These are phyloP conservation scores for Leptosphaerulina australis DNA, from an alignment of 2,329 filamentous ascomycete genomes.

Conservation along the genomic window DNA sequence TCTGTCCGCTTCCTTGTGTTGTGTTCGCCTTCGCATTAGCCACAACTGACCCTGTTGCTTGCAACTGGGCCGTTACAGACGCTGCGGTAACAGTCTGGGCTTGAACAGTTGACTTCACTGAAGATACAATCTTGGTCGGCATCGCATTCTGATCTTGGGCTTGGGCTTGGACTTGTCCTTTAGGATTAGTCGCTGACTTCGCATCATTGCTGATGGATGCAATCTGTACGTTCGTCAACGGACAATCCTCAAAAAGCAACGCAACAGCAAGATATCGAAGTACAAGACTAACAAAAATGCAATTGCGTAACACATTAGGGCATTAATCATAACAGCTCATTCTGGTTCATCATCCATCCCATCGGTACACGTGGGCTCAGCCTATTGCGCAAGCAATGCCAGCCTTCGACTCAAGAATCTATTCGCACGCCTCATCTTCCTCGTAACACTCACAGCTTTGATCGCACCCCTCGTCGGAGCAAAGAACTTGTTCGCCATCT, in stretches of 20 bases:
- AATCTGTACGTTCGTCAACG: constrained; percentile 10
- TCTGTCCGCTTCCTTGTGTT: neutral
- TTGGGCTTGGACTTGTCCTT: neutral
- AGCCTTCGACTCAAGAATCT: constrained; percentile 8
- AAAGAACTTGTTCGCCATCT: constrained; percentile 40
- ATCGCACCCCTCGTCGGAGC: constrained; percentile 22
- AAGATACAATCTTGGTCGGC: neutral
- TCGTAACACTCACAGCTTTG: constrained; percentile 18
- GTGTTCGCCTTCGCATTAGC: neutral
- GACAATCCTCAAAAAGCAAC: neutral
- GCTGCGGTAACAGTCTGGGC: neutral
- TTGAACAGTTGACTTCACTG: neutral
- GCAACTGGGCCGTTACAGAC: neutral
- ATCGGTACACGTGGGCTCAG: neutral
- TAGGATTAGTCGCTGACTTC: neutral
- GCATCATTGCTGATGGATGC: neutral
- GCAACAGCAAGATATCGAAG: neutral
- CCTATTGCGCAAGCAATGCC: constrained; percentile 9
- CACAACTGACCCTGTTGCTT: neutral
- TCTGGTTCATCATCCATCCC: neutral
- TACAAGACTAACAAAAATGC: neutral
- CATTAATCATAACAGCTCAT: constrained; percentile 12
- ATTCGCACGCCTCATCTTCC: constrained; percentile 4
- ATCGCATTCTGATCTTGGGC: neutral
- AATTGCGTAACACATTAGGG: constrained; percentile 11